Base-by-base conservation (phyloP, 2,329 filamentous ascomycete genomes). In the Fusarium duplospermum region DNA sequence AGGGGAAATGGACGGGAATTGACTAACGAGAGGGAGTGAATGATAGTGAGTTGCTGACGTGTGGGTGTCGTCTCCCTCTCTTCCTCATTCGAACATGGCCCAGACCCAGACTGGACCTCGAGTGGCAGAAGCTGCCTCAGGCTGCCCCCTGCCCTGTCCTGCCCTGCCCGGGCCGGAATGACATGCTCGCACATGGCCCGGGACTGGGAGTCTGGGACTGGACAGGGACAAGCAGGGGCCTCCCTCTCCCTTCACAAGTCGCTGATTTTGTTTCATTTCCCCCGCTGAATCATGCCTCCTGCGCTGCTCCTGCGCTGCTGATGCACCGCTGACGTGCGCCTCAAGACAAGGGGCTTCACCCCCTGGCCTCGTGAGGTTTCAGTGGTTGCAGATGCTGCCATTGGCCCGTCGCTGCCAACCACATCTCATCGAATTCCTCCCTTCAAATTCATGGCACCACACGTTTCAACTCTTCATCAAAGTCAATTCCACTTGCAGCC, bases 31-130 rank as follows among this genome's bases (percentile, higher is more conserved):
- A 31, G 18, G 47, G 27, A 14, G n/a, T 31, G 47, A 29, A 52
- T 47, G 42, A 47, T 47, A 13, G 18, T 29, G 70, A 63, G 59
- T 70, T 63, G 71, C 71, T 73, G 70, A 67, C 71, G 71, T 54
- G 60, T 65, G 59, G 63, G 56, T 54, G 35, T 74, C 62, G 67
- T 70, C 45, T 58, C 60, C 42, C 63, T 59, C 66, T 57, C 62
- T 71, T 74, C 56, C 56, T 36, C 27, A 52, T 31, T 31, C 38
- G 61, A 22, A 56, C 42, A 47, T 61, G 56, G 63, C 54, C 35
- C 27, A 56, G n/a, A 42, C 31, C 31, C 11, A 33, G 31, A 33
- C 10, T 11, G 11, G 31, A 33, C 29, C 40, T 38, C 16, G 22
- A 22, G 27, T 16, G 47, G n/a, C 47, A n/a, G 35, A 16, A 4